Base-by-base conservation (phyloP, 176 grass and related monocot genomes). In the Hordeum marinum region DNA sequence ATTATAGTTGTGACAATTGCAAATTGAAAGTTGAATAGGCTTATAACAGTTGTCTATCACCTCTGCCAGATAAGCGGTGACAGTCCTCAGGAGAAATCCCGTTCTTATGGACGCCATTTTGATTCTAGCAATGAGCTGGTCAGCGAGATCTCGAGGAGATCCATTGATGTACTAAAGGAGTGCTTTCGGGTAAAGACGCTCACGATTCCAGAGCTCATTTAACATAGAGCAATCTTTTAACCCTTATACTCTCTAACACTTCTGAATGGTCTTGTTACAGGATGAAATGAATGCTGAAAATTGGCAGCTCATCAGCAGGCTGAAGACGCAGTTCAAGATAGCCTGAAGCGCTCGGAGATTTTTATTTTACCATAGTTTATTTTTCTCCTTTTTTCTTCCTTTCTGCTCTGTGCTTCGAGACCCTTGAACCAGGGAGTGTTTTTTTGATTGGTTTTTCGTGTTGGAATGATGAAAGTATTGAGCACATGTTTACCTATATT, bases 141-240 rank as follows among this genome's bases (percentile, higher is more conserved):
- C 23, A 97, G 94, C 78, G 90, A 87, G 76, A 97, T 97, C 68
- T 71, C 90, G 24, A 88, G 90, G 85, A 94, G 75, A 83, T 97
- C 94, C 35, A 92, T 97, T 43, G 92, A 97, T 76, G 69, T 89
- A 59, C 86, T 94, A 70, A 90, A 97, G 90, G 58, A 87, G 24
- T 70, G 85, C 37, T 92, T 81, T 81, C 88, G 83, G 88, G 94
- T 92, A 90, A 59, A 75, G 80, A 37, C 14, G 37, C 3, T 11
- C 34, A 13, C 9, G 13, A 20, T 41, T 3, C 66, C 32, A 3
- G 0, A 14, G 0, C 50, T 52, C 42, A 20, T 60, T 48, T 36
- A 45, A 23, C 14, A 46, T 31, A 13, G 1, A 48, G 11, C 7
- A n/a, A 21, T 9, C 50, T 21, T 41, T 26, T 7, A 1, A 23